Conservation (phyloP, 306 rosid species). For the Acacia crassicarpa region DNA sequence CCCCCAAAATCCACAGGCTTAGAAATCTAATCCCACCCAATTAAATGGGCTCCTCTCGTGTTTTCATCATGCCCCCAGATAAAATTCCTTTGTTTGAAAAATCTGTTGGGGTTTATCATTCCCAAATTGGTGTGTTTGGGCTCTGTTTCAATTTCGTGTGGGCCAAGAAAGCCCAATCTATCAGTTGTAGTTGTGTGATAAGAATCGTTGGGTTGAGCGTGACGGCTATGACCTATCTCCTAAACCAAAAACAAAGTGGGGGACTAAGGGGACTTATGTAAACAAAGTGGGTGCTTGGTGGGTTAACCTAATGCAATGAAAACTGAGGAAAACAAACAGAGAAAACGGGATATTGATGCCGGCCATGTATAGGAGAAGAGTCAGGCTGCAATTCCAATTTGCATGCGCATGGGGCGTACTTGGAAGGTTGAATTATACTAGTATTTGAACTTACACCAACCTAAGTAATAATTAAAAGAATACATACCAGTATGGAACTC, state of each 20-base stretch:
- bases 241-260: neutral
- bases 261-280: no score
- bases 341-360: neutral
- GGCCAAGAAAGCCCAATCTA: neutral
- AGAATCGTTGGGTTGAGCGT: neutral
- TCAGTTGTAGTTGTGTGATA: neutral
- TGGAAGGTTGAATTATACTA: neutral
- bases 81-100: neutral
- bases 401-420: neutral
- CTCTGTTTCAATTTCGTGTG: neutral
- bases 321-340: neutral
- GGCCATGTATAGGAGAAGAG: neutral
- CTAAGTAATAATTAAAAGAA: neutral
- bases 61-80: no score
- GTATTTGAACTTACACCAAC: neutral
- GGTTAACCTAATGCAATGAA: slow-evolving; percentile 2
- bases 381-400: neutral
- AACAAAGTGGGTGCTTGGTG: neutral
- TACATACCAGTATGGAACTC: neutral
- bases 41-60: no score
- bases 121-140: neutral
- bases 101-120: neutral
- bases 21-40: no score
- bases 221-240: neutral
- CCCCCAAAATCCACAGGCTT: no score